Evolutionary conservation across 306 rosid genomes (phyloP), one percentile per base, ranked within the genome.

Genomic region (Malus orientalis): DNA sequence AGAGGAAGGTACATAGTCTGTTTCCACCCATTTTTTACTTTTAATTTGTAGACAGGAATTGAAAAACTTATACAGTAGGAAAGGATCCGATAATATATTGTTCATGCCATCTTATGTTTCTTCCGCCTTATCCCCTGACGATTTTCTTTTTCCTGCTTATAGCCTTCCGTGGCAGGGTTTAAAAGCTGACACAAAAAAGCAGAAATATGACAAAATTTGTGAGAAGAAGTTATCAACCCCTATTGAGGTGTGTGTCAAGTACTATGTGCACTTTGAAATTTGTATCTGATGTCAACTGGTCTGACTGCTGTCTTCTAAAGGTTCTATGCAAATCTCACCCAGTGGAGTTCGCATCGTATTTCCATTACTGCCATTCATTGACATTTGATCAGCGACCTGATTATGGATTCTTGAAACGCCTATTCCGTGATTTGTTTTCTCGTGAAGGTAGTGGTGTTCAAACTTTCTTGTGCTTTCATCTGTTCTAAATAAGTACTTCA

Each of bases 91-190:
- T 11, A 38, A 6, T 61, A 8, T 22, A 12, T 74, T n/a, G 3
- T 15, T 14, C 20, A 11, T 45, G 16, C 53, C 74, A 25, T 66
- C 47, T 65, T 19, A 23, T 59, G 18, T 11, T 63, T 67, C 59
- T 42, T n/a, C 36, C 32, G 10, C 54, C 57, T 25, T 77, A 49
- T 38, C 30, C 53, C 23, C 55, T 49, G 22, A 65, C 71, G 71
- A 69, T 62, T 71, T 9, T 33, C 45, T 82, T 59, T 84, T 49
- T 5, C 20, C 69, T 77, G 78, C 74, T 55, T 80, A 67, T 64
- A 95, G 99, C 85, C 99, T 95, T 86, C 99, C 99, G 44, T 95
- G 99, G 99, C 99, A 95, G 88, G 96, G 96, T 84, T 89, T 95
- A 76, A 95, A 95, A 88, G 99, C 99, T 71, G 97, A 93, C 64